Evolutionary conservation across 2,329 filamentous ascomycete genomes (phyloP).

Genomic region (Penicillium sp.): DNA sequence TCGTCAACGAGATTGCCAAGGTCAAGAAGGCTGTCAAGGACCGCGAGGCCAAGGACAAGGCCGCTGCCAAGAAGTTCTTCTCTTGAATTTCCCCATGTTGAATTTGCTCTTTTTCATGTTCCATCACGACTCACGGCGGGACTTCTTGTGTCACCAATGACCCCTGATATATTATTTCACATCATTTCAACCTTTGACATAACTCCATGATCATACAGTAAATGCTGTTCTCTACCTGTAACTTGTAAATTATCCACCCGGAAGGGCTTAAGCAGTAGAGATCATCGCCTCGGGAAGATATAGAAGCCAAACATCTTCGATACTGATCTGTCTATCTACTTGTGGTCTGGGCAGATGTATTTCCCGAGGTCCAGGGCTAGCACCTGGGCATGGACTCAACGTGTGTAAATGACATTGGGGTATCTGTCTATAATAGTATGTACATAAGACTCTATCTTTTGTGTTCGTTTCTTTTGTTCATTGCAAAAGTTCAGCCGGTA

Average conservation of each 20-base stretch:
- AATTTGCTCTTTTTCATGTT: constrained; percentile 8
- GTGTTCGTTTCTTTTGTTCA: constrained; percentile 7
- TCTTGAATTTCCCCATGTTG: constrained; percentile 39
- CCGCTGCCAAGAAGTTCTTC: constrained; percentile 91
- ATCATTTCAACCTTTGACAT: constrained; percentile 4
- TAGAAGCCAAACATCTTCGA: too few relatives aligned
- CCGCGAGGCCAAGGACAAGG: constrained; percentile 83
- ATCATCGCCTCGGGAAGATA: too few relatives aligned
- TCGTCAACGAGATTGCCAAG: constrained; percentile 72
- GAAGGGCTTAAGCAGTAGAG: too few relatives aligned
- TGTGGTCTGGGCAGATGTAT: background rate
- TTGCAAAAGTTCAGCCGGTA: constrained; percentile 29
- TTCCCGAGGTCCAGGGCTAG: background rate
- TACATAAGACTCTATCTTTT: background rate
- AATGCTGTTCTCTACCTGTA: background rate
- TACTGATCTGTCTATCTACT: too few relatives aligned
- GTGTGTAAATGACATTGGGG: background rate
- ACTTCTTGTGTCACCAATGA: constrained; percentile 9
- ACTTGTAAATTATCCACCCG: too few relatives aligned
- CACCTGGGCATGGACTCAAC: background rate
- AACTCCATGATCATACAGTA: background rate
- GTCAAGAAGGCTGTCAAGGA: constrained; percentile 76
- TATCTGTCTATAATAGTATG: constrained; percentile 1
- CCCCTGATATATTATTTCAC: constrained; percentile 29
- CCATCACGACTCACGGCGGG: constrained; percentile 31